Conservation (phyloP, 345 rosid species). For the Turritis glabra region DNA sequence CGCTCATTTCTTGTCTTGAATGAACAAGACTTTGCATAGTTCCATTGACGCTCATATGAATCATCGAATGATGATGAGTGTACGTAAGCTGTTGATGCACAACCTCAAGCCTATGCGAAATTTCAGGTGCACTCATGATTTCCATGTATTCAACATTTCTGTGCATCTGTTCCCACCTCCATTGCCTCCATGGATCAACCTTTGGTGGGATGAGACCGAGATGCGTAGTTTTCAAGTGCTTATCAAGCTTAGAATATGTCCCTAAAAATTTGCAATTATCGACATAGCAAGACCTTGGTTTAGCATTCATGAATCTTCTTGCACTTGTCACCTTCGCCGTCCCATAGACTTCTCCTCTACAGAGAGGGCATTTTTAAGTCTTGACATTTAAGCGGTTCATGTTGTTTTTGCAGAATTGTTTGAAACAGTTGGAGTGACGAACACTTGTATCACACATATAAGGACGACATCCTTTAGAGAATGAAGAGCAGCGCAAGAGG, state of each 20-base stretch:
- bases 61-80: too few species aligned
- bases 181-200: slow-evolving; percentile 57
- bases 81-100: too few species aligned
- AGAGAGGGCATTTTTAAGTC: slow-evolving; percentile 70
- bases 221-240: slow-evolving; percentile 68
- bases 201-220: slow-evolving; percentile 62
- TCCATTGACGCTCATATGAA: too few species aligned
- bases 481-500: slow-evolving; percentile 81
- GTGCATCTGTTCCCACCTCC: slow-evolving; percentile 47
- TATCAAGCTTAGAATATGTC: slow-evolving; percentile 66
- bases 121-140: too few species aligned
- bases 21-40: too few species aligned
- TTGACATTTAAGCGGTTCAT: slow-evolving; percentile 40
- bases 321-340: slow-evolving; percentile 76
- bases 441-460: slow-evolving; percentile 93
- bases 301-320: slow-evolving; percentile 57
- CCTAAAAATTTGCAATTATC: slow-evolving; percentile 70
- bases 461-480: slow-evolving; percentile 81
- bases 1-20: too few species aligned
- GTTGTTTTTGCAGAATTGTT: slow-evolving; percentile 68
- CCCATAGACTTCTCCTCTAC: too few species aligned
- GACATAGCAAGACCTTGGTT: slow-evolving; percentile 70
- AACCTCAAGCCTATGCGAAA: too few species aligned
- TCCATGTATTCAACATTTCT: too few species aligned
- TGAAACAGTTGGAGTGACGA: slow-evolving; percentile 85